Conservation (phyloP, 257 asterid species). For the Catharanthus roseus region DNA sequence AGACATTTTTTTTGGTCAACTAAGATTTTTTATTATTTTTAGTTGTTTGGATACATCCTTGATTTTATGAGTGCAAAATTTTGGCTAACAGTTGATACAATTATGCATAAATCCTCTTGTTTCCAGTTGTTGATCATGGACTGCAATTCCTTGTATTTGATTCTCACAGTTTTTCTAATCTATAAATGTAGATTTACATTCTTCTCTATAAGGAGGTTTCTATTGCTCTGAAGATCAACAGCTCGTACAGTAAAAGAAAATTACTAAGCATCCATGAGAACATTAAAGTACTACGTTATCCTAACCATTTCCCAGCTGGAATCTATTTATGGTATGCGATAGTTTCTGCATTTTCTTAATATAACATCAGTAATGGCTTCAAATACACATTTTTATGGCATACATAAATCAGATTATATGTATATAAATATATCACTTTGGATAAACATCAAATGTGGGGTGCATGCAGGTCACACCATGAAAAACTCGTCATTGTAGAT, state of each 20-base stretch:
- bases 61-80: neutral
- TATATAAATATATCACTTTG: slow-evolving; percentile 4
- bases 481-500: slow-evolving; percentile 89
- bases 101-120: neutral
- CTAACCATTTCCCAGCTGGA: slow-evolving; percentile 79
- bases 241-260: slow-evolving; percentile 73
- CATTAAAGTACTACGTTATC: slow-evolving; percentile 75
- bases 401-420: neutral
- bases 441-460: slow-evolving; percentile 6
- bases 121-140: neutral
- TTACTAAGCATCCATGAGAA: slow-evolving; percentile 83
- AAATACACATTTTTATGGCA: neutral
- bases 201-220: slow-evolving; percentile 97
- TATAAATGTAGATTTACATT: slow-evolving; percentile 68
- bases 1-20: neutral
- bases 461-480: slow-evolving; percentile 93
- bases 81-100: neutral
- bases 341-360: neutral
- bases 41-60: neutral
- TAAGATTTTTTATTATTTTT: neutral
- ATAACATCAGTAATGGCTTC: neutral
- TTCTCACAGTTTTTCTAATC: neutral
- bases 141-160: neutral
- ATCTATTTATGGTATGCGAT: slow-evolving; percentile 69
- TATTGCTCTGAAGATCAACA: slow-evolving; percentile 85